Percentiles rank a stretch among this genome's conserved stretches.
phyloP scores from a whole-genome alignment of 441 rosid species.

The Gossypium schwendimanii region DNA sequence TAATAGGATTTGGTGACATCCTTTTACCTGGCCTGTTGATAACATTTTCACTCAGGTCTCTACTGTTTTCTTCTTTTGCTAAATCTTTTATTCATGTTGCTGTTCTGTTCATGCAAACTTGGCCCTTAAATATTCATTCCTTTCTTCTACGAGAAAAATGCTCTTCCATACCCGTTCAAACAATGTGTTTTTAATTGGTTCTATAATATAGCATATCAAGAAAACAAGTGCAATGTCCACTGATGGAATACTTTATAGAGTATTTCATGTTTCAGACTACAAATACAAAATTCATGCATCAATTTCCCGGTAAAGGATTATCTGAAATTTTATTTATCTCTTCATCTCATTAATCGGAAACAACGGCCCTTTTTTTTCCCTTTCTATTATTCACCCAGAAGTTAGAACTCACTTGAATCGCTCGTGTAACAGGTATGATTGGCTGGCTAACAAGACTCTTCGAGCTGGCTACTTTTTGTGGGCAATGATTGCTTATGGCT shows the following conservation, averaged over 20 bases:
- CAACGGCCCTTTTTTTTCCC: neutral
- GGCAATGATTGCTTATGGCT: constrained; percentile 89
- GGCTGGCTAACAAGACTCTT: constrained; percentile 78
- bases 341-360: neutral
- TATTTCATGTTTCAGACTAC: neutral
- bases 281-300: neutral
- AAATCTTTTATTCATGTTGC: neutral
- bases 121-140: neutral
- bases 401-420: neutral
- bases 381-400: neutral
- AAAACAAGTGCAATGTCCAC: neutral
- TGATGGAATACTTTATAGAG: neutral
- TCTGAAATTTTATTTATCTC: neutral
- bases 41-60: constrained; percentile 61
- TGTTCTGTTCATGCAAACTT: neutral
- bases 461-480: constrained; percentile 82
- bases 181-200: neutral
- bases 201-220: neutral
- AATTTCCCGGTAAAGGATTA: neutral
- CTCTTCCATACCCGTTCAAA: neutral
- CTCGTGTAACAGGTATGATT: constrained; percentile 60
- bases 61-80: neutral
- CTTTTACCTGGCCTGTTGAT: constrained; percentile 65
- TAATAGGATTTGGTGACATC: constrained; percentile 75
- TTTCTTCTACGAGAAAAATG: neutral